Percentiles rank a stretch among this genome's conserved stretches.
Evolutionary conservation across 106 monocot genomes (phyloP).

Genomic region (Phalaenopsis aphrodite): DNA sequence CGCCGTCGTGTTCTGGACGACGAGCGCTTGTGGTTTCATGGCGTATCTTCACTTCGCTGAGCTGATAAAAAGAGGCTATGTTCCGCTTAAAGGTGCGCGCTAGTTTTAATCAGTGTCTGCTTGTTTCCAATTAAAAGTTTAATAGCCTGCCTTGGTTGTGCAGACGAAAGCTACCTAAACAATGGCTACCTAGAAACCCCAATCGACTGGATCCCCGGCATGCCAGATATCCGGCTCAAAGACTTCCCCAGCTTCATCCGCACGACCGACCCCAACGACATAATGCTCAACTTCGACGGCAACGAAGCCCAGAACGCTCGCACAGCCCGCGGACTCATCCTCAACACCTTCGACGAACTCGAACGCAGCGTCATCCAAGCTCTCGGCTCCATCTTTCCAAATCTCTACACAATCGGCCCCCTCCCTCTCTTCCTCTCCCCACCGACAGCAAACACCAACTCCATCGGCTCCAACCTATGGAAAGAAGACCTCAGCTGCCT

Average conservation of each 20-base stretch:
- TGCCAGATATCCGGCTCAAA: slow-evolving; percentile 39
- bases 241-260: slow-evolving; percentile 62
- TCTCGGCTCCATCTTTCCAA: slow-evolving; percentile 36
- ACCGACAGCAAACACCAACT: background rate
- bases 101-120: background rate
- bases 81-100: slow-evolving; percentile 20
- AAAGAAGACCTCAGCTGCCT: background rate
- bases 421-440: slow-evolving; percentile 14
- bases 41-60: slow-evolving; percentile 16
- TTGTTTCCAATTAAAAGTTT: too few species aligned
- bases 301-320: slow-evolving; percentile 41
- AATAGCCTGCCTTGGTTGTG: background rate
- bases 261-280: slow-evolving; percentile 41
- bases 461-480: background rate
- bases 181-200: slow-evolving; percentile 63
- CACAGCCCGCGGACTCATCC: slow-evolving; percentile 37
- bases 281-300: slow-evolving; percentile 30
- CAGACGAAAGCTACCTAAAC: slow-evolving; percentile 46
- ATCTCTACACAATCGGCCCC: slow-evolving; percentile 52
- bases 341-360: slow-evolving; percentile 63
- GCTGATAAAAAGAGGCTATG: slow-evolving; percentile 18
- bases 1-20: slow-evolving; percentile 26
- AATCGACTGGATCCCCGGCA: slow-evolving; percentile 57
- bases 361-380: slow-evolving; percentile 34
- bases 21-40: slow-evolving; percentile 33